Conservation (phyloP, 2,329 filamentous ascomycete genomes). For the Pseudovirgaria hyperparasitica region DNA sequence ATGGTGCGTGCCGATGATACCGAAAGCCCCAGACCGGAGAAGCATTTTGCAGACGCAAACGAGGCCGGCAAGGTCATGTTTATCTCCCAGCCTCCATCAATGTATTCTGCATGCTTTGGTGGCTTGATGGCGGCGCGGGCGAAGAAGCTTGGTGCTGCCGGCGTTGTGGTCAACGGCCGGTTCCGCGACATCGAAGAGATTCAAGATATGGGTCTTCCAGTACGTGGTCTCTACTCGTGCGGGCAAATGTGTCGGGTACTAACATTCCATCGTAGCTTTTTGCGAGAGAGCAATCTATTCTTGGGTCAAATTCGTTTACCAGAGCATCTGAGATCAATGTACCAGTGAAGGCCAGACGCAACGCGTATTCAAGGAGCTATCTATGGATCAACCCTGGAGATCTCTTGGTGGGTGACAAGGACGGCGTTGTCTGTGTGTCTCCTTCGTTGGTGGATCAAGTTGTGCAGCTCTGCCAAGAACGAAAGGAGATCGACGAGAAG, state of each 20-base stretch:
- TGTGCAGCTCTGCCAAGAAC: conserved; percentile 18
- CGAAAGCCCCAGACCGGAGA: conserved; percentile 14
- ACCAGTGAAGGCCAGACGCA: conserved; percentile 17
- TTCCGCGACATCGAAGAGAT: conserved; percentile 24
- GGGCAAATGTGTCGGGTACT: not conserved
- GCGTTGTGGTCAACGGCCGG: conserved; percentile 26
- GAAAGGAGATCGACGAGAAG: conserved; percentile 23
- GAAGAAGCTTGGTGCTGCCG: conserved; percentile 20
- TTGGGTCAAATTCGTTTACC: conserved; percentile 23
- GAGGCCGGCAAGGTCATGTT: conserved; percentile 22
- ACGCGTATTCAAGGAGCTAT: no score
- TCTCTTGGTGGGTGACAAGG: conserved; percentile 21
- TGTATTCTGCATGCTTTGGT: conserved; percentile 25
- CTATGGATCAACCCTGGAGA: conserved; percentile 21
- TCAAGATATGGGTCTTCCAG: conserved; percentile 7
- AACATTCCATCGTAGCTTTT: conserved; percentile 16
- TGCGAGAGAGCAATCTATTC: conserved; percentile 17
- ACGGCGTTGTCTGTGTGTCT: conserved; percentile 16
- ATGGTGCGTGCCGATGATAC: conserved; percentile 23
- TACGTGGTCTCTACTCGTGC: not conserved
- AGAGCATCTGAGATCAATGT: conserved; percentile 21
- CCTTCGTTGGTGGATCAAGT: conserved; percentile 16
- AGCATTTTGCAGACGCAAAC: conserved; percentile 26
- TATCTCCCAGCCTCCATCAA: conserved; percentile 21
- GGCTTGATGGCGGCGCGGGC: conserved; percentile 27